Conservation (phyloP, 768 basidiomycete species). For the Amanita polypyramis region DNA sequence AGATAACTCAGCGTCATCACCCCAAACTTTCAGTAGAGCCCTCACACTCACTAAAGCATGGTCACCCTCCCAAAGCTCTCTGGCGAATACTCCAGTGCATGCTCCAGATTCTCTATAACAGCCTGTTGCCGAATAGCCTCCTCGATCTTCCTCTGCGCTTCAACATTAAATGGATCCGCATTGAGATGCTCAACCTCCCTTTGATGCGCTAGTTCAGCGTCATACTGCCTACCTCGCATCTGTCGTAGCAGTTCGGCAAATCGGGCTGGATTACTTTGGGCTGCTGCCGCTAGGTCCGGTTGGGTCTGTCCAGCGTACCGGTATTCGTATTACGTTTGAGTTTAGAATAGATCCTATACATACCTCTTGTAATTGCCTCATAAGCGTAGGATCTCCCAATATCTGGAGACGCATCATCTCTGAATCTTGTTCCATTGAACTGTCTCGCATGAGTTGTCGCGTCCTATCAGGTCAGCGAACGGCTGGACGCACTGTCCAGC, state of each 20-base stretch:
- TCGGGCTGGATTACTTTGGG: slow-evolving; percentile 50
- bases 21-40: background rate
- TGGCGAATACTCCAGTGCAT: slow-evolving; percentile 89
- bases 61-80: slow-evolving; percentile 90
- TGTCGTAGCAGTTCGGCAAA: slow-evolving; percentile 70
- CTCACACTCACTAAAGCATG: slow-evolving; percentile 82
- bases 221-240: slow-evolving; percentile 41
- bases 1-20: background rate
- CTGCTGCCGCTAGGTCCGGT: slow-evolving; percentile 75
- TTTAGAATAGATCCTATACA: background rate
- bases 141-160: slow-evolving; percentile 89
- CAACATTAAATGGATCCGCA: slow-evolving; percentile 83
- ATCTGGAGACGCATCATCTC: slow-evolving; percentile 89
- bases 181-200: slow-evolving; percentile 62
- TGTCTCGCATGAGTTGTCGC: slow-evolving; percentile 17
- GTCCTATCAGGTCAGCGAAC: background rate
- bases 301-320: slow-evolving; percentile 42
- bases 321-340: background rate
- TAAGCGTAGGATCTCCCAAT: slow-evolving; percentile 72
- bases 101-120: slow-evolving; percentile 85
- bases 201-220: slow-evolving; percentile 44
- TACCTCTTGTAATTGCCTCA: slow-evolving; percentile 65
- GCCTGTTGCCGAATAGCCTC: slow-evolving; percentile 87
- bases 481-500: slow-evolving; percentile 26
- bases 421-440: slow-evolving; percentile 65